A percentile compares a stretch with the other conserved stretches of the same genome.
phyloP scores from a whole-genome alignment of 768 basidiomycete species.

The Boletus rubropictus region DNA sequence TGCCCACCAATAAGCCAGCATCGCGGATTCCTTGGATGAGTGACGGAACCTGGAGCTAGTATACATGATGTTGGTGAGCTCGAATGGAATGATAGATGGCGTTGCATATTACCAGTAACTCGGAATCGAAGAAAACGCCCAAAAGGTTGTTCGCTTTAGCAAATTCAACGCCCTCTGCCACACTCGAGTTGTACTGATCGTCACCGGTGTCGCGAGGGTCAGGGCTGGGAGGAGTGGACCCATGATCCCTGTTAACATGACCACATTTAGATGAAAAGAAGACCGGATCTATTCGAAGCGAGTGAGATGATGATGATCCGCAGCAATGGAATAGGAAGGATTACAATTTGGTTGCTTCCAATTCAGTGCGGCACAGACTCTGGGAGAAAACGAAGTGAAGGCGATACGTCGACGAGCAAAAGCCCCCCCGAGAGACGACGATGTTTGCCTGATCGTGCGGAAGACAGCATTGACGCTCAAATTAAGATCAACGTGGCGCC shows the following conservation, averaged over 20 bases:
- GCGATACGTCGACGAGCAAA: conserved; percentile 69
- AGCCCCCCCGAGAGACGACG: conserved; percentile 44
- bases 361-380: conserved; percentile 85
- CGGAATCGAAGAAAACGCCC: conserved; percentile 84
- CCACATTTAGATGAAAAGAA: conserved; percentile 92
- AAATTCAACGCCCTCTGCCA: conserved; percentile 90
- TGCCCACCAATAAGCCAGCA: conserved; percentile 80
- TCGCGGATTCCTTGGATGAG: conserved; percentile 85
- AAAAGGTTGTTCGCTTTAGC: conserved; percentile 88
- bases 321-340: conserved; percentile 12
- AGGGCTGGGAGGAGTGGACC: conserved; percentile 35
- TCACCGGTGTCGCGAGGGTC: conserved; percentile 40
- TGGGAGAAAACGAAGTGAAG: conserved; percentile 90
- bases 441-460: conserved; percentile 71
- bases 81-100: conserved; percentile 8
- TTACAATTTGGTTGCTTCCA: conserved; percentile 99
- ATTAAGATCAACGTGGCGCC: conserved; percentile 67
- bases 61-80: conserved; percentile 11
- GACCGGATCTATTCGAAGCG: conserved; percentile 68
- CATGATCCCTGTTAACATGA: conserved; percentile 38
- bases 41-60: conserved; percentile 76
- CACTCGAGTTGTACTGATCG: conserved; percentile 53
- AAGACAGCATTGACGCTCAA: conserved; percentile 79
- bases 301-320: conserved; percentile 20
- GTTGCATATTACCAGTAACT: conserved; percentile 61